Evolutionary conservation across 805 yeast genomes (phyloP).

Genomic region (Saccharomycopsis lassenensis): DNA sequence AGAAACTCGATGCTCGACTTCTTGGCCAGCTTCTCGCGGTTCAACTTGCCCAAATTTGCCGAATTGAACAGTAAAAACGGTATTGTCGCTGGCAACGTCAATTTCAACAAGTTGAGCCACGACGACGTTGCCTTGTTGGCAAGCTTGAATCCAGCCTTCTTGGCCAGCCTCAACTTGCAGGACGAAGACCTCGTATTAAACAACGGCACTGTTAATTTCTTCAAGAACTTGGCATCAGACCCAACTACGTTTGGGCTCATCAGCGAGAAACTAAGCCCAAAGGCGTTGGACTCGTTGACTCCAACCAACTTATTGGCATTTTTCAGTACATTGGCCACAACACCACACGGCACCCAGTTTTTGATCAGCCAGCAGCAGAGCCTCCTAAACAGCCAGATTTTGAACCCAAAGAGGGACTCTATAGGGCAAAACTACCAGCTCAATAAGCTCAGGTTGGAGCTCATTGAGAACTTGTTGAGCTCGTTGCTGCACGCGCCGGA

Average conservation of each 20-base stretch:
- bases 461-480: conserved; percentile 4
- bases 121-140: neutral
- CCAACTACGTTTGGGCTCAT: neutral
- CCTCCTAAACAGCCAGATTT: conserved; percentile 5
- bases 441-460: conserved; percentile 6
- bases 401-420: neutral
- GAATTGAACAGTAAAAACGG: neutral
- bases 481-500: neutral
- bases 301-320: conserved; percentile 5
- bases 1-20: conserved; percentile 2
- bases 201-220: conserved; percentile 1
- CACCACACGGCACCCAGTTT: conserved; percentile 1
- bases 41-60: neutral
- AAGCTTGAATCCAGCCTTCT: conserved; percentile 1
- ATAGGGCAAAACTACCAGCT: conserved; percentile 3
- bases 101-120: neutral
- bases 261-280: neutral
- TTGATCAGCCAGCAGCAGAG: conserved; percentile 3
- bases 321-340: conserved; percentile 1
- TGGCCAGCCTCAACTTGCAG: neutral
- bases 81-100: neutral
- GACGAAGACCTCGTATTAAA: neutral
- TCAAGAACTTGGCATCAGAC: conserved; percentile 2
- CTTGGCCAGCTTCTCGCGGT: conserved; percentile 3
- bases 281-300: conserved; percentile 1